phyloP scores from a whole-genome alignment of 352 stramenopile species.

The Pythium guiyangense region DNA sequence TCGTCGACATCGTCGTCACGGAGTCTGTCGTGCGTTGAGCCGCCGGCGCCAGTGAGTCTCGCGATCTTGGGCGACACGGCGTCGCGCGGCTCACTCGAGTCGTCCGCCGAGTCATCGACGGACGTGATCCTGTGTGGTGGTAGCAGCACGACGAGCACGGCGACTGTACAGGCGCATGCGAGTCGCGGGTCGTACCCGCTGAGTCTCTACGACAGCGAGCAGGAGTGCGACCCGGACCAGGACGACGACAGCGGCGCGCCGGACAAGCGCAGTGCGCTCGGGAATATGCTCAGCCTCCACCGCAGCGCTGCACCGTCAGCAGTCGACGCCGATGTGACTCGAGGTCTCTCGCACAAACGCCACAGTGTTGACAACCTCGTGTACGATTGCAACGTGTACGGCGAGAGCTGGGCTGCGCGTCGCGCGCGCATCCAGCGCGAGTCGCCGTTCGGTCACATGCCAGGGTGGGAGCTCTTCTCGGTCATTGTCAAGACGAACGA shows the following conservation, averaged over 20 bases:
- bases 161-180: not conserved
- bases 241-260: too few species aligned
- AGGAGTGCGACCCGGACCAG: too few species aligned
- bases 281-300: too few species aligned
- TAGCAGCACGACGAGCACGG: not conserved
- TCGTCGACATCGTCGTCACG: conserved; percentile 41
- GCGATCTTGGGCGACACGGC: conserved; percentile 7
- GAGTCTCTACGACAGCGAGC: too few species aligned
- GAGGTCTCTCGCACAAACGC: conserved; percentile 16
- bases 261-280: too few species aligned
- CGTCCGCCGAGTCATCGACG: conserved; percentile 21
- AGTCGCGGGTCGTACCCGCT: not conserved
- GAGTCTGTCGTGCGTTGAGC: conserved; percentile 67
- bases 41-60: conserved; percentile 11
- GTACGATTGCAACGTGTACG: conserved; percentile 77
- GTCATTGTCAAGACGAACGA: conserved; percentile 99
- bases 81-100: conserved; percentile 26
- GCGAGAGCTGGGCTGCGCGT: conserved; percentile 63
- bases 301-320: not conserved
- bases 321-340: not conserved
- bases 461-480: conserved; percentile 88
- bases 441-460: conserved; percentile 73
- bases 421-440: conserved; percentile 52
- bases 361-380: conserved; percentile 60
- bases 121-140: conserved; percentile 8